Conservation (phyloP, 2,329 filamentous ascomycete genomes). For the Microdochium paspali region DNA sequence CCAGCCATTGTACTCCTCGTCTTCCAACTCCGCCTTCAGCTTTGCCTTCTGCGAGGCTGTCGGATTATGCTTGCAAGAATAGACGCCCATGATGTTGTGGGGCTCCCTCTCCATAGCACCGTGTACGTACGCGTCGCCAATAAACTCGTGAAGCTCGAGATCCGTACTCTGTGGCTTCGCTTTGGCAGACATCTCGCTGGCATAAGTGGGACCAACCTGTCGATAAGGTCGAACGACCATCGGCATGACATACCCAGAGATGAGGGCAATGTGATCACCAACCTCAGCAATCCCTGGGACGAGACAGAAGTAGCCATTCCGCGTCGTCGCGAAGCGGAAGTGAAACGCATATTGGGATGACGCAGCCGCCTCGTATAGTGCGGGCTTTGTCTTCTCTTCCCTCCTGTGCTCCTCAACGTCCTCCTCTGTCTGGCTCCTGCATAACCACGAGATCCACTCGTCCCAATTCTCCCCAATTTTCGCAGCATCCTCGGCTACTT, state of each 20-base stretch:
- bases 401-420: neutral
- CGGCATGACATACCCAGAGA: slow-evolving; percentile 7
- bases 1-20: slow-evolving; percentile 6
- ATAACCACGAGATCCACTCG: neutral
- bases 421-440: neutral
- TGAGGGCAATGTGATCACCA: slow-evolving; percentile 9
- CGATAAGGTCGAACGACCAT: slow-evolving; percentile 5
- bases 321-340: slow-evolving; percentile 12
- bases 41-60: slow-evolving; percentile 3
- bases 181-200: neutral
- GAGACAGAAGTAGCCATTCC: slow-evolving; percentile 12
- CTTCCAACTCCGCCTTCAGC: neutral
- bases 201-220: neutral
- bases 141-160: slow-evolving; percentile 8
- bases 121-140: slow-evolving; percentile 13
- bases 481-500: neutral
- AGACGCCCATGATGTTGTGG: slow-evolving; percentile 12
- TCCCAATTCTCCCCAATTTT: too few relatives aligned
- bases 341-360: slow-evolving; percentile 3
- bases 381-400: neutral
- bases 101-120: slow-evolving; percentile 15
- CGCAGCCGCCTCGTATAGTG: neutral
- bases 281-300: slow-evolving; percentile 6
- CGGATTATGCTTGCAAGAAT: slow-evolving; percentile 9
- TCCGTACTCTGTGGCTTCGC: neutral